Evolutionary conservation across 768 basidiomycete genomes (phyloP).

Genomic region (Suillus hirtellus): DNA sequence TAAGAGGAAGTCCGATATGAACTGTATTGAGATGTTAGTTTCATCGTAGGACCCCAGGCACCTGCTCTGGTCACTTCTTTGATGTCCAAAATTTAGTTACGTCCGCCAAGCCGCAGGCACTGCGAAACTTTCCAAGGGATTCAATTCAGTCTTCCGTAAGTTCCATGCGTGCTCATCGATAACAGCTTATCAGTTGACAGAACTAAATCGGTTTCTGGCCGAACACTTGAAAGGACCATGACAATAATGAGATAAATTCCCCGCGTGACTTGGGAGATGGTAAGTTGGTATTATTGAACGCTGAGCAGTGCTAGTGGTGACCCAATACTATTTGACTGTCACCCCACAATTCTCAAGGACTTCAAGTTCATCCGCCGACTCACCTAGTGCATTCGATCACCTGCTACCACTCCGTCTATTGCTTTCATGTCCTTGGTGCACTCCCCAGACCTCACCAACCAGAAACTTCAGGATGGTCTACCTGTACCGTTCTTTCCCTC

Average conservation of each 20-base stretch:
- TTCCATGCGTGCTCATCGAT: no score
- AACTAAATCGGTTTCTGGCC: neutral
- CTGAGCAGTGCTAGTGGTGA: no score
- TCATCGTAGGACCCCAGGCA: neutral
- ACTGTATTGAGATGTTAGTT: no score
- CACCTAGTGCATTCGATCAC: conserved; percentile 9
- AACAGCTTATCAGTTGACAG: neutral
- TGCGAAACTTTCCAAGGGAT: no score
- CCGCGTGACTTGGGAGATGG: neutral
- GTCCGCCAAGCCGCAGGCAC: no score
- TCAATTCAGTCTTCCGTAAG: neutral
- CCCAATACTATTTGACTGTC: neutral
- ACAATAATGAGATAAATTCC: no score
- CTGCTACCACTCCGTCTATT: conserved; percentile 15
- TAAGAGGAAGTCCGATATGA: no score
- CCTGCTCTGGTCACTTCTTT: no score
- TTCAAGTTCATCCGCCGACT: conserved; percentile 3
- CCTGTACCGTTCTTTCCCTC: conserved; percentile 20
- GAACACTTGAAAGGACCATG: neutral
- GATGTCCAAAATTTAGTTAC: no score
- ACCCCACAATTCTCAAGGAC: neutral
- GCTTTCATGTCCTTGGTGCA: neutral
- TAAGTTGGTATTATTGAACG: neutral
- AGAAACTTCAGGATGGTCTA: conserved; percentile 13
- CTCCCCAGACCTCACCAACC: conserved; percentile 7